These are phyloP conservation scores for Colletotrichum theobromicola DNA, from an alignment of 2,329 filamentous ascomycete genomes.

Conservation along the genomic window DNA sequence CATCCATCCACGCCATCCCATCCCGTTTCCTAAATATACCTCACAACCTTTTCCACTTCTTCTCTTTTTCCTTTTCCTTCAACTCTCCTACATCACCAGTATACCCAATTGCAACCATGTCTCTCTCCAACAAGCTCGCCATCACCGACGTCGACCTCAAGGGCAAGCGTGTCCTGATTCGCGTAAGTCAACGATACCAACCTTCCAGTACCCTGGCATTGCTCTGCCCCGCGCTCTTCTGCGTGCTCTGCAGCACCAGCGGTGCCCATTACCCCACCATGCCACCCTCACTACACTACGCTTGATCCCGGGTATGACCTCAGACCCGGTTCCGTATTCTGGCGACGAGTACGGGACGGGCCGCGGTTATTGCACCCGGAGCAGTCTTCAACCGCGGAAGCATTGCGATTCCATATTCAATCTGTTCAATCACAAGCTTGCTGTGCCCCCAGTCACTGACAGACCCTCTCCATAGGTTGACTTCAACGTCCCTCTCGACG, in stretches of 20 bases:
- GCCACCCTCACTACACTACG: not conserved
- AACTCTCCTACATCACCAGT: conserved; percentile 21
- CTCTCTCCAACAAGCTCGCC: conserved; percentile 97
- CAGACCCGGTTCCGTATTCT: conserved; percentile 18
- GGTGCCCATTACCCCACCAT: conserved; percentile 15
- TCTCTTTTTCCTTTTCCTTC: conserved; percentile 27
- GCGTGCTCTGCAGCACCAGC: not conserved
- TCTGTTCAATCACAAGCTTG: not conserved
- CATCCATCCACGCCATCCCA: conserved; percentile 18
- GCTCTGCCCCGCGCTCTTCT: not conserved
- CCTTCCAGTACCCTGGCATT: not conserved
- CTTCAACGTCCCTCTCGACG: conserved; percentile 98
- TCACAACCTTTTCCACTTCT: conserved; percentile 18
- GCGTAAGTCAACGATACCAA: conserved; percentile 65
- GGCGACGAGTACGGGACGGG: conserved; percentile 12
- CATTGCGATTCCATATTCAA: not conserved
- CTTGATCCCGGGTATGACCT: conserved; percentile 10
- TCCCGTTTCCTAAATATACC: conserved; percentile 25
- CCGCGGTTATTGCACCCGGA: conserved; percentile 9
- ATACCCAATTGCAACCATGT: conserved; percentile 67
- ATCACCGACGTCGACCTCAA: conserved; percentile 97
- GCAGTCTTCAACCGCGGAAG: not conserved
- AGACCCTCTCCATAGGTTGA: conserved; percentile 72
- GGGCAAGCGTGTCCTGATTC: conserved; percentile 97
- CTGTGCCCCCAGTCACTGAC: conserved; percentile 13